Evolutionary conservation across 2,329 filamentous ascomycete genomes (phyloP), one percentile per base, ranked within the genome.

Genomic region (Sporothrix dimorphospora): DNA sequence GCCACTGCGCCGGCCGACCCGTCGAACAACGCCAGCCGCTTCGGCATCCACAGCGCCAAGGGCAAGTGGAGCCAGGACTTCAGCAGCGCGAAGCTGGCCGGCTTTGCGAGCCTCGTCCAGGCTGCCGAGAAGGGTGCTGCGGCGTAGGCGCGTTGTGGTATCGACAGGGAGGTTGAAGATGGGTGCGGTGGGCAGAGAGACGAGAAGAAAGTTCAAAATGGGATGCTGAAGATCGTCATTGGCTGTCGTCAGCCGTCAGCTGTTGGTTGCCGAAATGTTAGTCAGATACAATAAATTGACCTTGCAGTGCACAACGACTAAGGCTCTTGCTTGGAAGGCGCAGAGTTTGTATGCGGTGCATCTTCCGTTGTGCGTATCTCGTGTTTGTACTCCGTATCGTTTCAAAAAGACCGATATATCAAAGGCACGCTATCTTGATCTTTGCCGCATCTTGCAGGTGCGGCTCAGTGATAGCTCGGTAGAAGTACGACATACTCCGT

Each of bases 41-140:
- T 80, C 71, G 69, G 75, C 72, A 78, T 78, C 51, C 78, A 80
- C 75, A 75, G 76, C 24, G 72, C 73, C n/a, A 74, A 74, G 69
- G 77, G 72, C 63, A 78, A 75, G 72, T 78, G 75, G 71, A 73
- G 57, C 2, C 74, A 75, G 40, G 78, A 80, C 59, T 73, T 79
- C 21, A 76, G 72, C 59, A 72, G 65, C 30, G 76, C 76, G 42
- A 77, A 79, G 75, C 74, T 78, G 47, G 75, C 77, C 53, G 75
- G 79, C 75, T 80, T 79, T 70, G 72, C 65, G 11, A 74, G 72
- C 19, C 69, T 77, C 11, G 76, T 78, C 6, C 59, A 74, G 69
- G 73, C 71, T 4, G 73, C 73, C 9, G 12, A 65, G 61, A 71
- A 65, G 53, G 67, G 55, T 19, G n/a, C 34, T 5, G 38, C 21